Percentiles rank a stretch among this genome's conserved stretches.
Conservation (phyloP, 768 basidiomycete species). For the Phylloporus sp. region DNA sequence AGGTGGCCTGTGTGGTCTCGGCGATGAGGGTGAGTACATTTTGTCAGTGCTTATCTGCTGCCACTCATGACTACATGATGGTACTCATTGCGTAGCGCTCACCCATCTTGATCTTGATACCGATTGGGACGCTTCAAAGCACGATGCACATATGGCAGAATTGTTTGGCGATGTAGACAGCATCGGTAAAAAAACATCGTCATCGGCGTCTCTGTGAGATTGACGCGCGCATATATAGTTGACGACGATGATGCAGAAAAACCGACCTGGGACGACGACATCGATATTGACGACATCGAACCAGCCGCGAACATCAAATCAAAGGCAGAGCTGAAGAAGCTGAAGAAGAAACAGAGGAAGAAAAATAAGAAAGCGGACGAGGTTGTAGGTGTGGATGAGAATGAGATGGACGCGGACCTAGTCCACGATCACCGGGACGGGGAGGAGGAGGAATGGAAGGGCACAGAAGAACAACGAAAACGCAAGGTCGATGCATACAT, state of each 20-base stretch:
- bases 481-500: slow-evolving; percentile 80
- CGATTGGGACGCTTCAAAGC: slow-evolving; percentile 86
- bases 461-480: slow-evolving; percentile 89
- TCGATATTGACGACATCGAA: slow-evolving; percentile 70
- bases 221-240: slow-evolving; percentile 8
- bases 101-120: slow-evolving; percentile 79
- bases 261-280: slow-evolving; percentile 90
- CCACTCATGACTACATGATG: neutral
- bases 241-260: slow-evolving; percentile 51
- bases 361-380: slow-evolving; percentile 33
- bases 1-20: slow-evolving; percentile 49
- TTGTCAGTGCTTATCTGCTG: neutral
- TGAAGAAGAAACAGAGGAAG: slow-evolving; percentile 54
- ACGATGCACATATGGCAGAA: slow-evolving; percentile 78
- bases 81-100: slow-evolving; percentile 41
- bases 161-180: slow-evolving; percentile 58
- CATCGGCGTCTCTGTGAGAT: neutral
- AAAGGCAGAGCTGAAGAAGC: slow-evolving; percentile 21
- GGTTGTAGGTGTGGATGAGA: slow-evolving; percentile 45
- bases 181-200: slow-evolving; percentile 23
- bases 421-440: slow-evolving; percentile 24
- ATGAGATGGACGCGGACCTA: slow-evolving; percentile 55
- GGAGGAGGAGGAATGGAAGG: slow-evolving; percentile 72
- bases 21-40: slow-evolving; percentile 21
- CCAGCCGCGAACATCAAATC: slow-evolving; percentile 32